Conservation (phyloP, 2,329 filamentous ascomycete genomes). For the Epichloe glyceriae region DNA sequence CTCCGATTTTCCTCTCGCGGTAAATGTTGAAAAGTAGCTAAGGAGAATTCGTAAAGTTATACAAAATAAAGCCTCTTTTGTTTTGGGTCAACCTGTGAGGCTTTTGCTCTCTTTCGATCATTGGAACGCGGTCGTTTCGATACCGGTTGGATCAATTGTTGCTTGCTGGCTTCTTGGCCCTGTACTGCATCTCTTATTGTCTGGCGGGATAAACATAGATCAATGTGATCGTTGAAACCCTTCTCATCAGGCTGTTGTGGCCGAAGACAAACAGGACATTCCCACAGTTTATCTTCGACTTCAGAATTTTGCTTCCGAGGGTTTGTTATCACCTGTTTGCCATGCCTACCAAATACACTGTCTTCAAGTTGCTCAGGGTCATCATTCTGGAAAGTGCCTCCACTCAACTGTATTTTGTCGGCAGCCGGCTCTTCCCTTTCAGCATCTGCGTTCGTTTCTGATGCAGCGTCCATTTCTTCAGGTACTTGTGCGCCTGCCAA, state of each 20-base stretch:
- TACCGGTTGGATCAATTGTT: slow-evolving; percentile 21
- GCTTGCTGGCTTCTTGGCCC: slow-evolving; percentile 22
- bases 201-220: slow-evolving; percentile 74
- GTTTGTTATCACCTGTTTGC: slow-evolving; percentile 39
- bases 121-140: slow-evolving; percentile 22
- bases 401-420: slow-evolving; percentile 22
- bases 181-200: slow-evolving; percentile 77
- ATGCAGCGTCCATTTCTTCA: slow-evolving; percentile 21
- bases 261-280: slow-evolving; percentile 76
- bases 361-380: neutral
- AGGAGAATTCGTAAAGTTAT: slow-evolving; percentile 10
- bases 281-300: slow-evolving; percentile 49
- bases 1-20: too few relatives aligned
- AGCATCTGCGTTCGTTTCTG: slow-evolving; percentile 20
- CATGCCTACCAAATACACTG: slow-evolving; percentile 21
- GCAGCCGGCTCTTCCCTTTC: slow-evolving; percentile 59
- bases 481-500: slow-evolving; percentile 9
- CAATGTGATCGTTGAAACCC: slow-evolving; percentile 81
- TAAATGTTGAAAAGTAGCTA: neutral
- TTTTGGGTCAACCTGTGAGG: slow-evolving; percentile 25
- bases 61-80: slow-evolving; percentile 43
- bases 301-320: slow-evolving; percentile 19
- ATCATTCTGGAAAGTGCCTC: neutral
- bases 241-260: slow-evolving; percentile 64
- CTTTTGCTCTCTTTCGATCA: slow-evolving; percentile 28